Base-by-base conservation (phyloP, 768 basidiomycete genomes). In the Boletus coccyginus region DNA sequence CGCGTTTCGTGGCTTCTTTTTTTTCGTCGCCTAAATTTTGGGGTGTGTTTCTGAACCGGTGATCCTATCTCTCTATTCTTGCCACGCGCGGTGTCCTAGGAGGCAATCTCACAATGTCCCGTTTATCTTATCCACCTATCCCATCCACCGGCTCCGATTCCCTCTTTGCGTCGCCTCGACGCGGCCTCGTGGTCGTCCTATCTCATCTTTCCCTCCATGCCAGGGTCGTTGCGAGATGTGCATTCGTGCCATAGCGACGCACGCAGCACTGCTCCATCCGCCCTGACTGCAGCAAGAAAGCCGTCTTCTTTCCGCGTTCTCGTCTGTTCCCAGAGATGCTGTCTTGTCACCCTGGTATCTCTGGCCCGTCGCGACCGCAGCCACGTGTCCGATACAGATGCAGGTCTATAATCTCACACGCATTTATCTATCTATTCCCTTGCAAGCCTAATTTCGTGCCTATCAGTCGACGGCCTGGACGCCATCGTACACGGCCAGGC, bases 401-500 rank as follows among this genome's bases (percentile, higher is more conserved):
- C 9, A 11, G 46, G n/a, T n/a, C n/a, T n/a, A n/a, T n/a, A 27
- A 54, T 53, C 32, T 50, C 51, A 27, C 33, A 21, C 38, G 11
- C 6, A 39, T 39, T 17, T n/a, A n/a, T n/a, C n/a, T n/a, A n/a
- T n/a, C 46, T 8, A 1, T 44, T 57, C 51, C 52, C 59, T 56
- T 65, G 35, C 29, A 60, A 61, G 47, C 19, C 44, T 57, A 56
- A 38, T 40, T 47, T 32, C 8, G n/a, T 11, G 16, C 24, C 35
- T 38, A 31, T 63, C 58, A 74, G 42, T 88, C 86, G 42, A 94
- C 75, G 17, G 89, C 95, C 74, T 98, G 96, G 46, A 90, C 87
- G 50, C 94, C 95, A 64, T 90, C 88, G 73, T 98, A 98, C 31
- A 77, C 81, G 12, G 87, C 84, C 64, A 98, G 74, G 51, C 82